Percentiles rank a stretch among this genome's conserved stretches.
These are phyloP conservation scores for Hortiboletus flavorubellus DNA, from an alignment of 768 basidiomycete genomes.

Conservation along the genomic window DNA sequence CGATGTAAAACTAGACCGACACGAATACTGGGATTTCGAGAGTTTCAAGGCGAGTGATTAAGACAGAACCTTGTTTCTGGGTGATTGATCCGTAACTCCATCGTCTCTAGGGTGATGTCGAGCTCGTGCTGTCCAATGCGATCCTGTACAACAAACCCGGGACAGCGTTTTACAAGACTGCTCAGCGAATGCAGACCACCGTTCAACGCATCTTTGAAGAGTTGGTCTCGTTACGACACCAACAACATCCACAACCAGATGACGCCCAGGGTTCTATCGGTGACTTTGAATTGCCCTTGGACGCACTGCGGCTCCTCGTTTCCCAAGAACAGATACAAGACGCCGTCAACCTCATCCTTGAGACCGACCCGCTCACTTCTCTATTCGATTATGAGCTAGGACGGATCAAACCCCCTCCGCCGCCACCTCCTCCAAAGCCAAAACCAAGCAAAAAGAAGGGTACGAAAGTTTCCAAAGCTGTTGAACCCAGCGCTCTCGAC, in stretches of 20 bases:
- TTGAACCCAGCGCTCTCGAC: slow-evolving; percentile 33
- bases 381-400: slow-evolving; percentile 69
- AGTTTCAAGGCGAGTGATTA: slow-evolving; percentile 57
- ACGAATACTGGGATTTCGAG: slow-evolving; percentile 77
- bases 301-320: slow-evolving; percentile 52
- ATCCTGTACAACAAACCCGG: slow-evolving; percentile 79
- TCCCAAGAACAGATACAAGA: slow-evolving; percentile 52
- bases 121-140: slow-evolving; percentile 83
- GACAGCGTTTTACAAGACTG: slow-evolving; percentile 67
- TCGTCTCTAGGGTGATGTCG: slow-evolving; percentile 62
- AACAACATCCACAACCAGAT: slow-evolving; percentile 18
- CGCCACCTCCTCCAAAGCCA: slow-evolving; percentile 46
- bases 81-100: slow-evolving; percentile 1
- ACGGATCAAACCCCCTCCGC: slow-evolving; percentile 56
- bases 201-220: slow-evolving; percentile 37
- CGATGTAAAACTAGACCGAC: slow-evolving; percentile 73
- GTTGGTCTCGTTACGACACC: slow-evolving; percentile 16
- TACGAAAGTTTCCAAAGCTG: slow-evolving; percentile 17
- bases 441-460: slow-evolving; percentile 43
- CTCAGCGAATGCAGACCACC: slow-evolving; percentile 54
- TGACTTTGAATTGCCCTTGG: slow-evolving; percentile 70
- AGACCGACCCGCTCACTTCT: slow-evolving; percentile 57
- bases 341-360: slow-evolving; percentile 52
- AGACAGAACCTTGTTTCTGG: neutral
- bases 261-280: slow-evolving; percentile 40